A percentile compares a stretch with the other conserved stretches of the same genome.
Conservation (phyloP, 2,329 filamentous ascomycete genomes). For the Boeremia exigua region DNA sequence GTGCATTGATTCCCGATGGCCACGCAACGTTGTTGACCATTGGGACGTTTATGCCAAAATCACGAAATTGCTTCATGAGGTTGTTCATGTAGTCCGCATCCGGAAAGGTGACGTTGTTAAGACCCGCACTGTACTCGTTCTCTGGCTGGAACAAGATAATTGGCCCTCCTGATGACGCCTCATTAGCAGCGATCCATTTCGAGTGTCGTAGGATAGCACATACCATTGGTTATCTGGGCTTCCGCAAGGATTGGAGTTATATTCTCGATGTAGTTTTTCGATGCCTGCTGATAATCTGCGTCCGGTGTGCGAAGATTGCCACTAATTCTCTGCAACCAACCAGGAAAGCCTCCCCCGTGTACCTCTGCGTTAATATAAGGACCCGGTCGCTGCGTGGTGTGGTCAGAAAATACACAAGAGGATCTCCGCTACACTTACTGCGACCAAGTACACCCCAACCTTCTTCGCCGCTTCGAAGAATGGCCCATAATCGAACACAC, state of each 20-base stretch:
- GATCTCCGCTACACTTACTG: slow-evolving; percentile 43
- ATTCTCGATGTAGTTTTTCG: slow-evolving; percentile 60
- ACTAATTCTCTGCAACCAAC: slow-evolving; percentile 72
- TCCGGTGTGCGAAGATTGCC: slow-evolving; percentile 68
- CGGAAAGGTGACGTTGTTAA: slow-evolving; percentile 61
- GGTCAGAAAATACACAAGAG: neutral
- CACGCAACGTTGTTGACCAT: slow-evolving; percentile 74
- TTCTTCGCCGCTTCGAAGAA: slow-evolving; percentile 76
- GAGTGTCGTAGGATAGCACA: neutral
- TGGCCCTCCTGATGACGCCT: slow-evolving; percentile 57
- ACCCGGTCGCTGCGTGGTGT: slow-evolving; percentile 54
- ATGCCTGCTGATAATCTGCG: slow-evolving; percentile 67
- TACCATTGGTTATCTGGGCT: slow-evolving; percentile 77
- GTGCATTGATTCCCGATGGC: slow-evolving; percentile 64
- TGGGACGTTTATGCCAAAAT: slow-evolving; percentile 73
- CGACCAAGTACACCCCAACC: slow-evolving; percentile 76
- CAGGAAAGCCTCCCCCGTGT: slow-evolving; percentile 77
- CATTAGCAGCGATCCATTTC: neutral
- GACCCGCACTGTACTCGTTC: slow-evolving; percentile 72
- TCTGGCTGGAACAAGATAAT: slow-evolving; percentile 79
- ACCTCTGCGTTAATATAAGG: slow-evolving; percentile 80
- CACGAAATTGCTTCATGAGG: slow-evolving; percentile 69
- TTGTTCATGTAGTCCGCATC: slow-evolving; percentile 71
- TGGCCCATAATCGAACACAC: slow-evolving; percentile 72
- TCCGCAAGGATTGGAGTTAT: slow-evolving; percentile 72